Percentiles rank a stretch among this genome's conserved stretches.
Conservation (phyloP, 352 stramenopile genomes). For the Phytophthora pini region DNA sequence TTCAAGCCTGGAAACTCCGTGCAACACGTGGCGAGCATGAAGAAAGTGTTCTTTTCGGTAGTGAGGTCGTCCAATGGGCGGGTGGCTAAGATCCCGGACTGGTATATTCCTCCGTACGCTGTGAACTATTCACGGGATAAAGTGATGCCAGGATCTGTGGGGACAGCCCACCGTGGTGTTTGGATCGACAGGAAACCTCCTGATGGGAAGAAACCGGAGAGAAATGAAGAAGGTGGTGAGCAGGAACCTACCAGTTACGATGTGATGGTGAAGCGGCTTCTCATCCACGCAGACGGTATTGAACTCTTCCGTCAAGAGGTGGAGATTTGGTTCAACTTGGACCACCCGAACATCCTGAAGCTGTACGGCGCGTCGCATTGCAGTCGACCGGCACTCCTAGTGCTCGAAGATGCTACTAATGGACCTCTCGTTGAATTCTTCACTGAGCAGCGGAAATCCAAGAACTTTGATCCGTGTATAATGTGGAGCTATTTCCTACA, state of each 20-base stretch:
- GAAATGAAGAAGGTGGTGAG: neutral
- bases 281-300: constrained; percentile 29
- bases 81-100: constrained; percentile 36
- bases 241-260: neutral
- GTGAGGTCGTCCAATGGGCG: constrained; percentile 37
- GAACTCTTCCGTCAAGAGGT: constrained; percentile 38
- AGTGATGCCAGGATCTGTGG: constrained; percentile 17
- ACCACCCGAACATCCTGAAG: constrained; percentile 36
- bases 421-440: constrained; percentile 27
- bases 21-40: constrained; percentile 36
- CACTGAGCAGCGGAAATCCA: neutral
- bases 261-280: constrained; percentile 25
- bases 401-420: constrained; percentile 30
- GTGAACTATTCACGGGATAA: constrained; percentile 22
- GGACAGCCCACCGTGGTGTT: constrained; percentile 12
- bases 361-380: constrained; percentile 37
- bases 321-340: constrained; percentile 32
- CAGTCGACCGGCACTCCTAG: constrained; percentile 27
- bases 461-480: neutral
- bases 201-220: constrained; percentile 14
- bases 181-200: constrained; percentile 23
- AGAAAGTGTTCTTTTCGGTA: constrained; percentile 38
- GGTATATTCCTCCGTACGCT: constrained; percentile 32
- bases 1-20: constrained; percentile 28
- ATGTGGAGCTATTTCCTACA: constrained; percentile 17